Base-by-base conservation (phyloP, 345 rosid species). In the Pistacia integerrima region DNA sequence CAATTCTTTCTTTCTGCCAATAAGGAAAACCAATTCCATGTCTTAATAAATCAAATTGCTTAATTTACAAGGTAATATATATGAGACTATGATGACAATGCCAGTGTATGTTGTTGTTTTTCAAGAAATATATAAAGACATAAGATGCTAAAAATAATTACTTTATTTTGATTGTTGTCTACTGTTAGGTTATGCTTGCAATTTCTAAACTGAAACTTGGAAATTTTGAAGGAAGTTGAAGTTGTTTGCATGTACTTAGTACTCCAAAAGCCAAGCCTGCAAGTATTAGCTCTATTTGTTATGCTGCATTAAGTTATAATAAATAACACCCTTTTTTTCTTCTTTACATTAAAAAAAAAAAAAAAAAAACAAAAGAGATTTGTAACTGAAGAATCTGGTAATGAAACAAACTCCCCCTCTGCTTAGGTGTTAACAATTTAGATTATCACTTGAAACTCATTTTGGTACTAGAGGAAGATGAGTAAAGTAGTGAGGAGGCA, bases 401-500 rank as follows among this genome's bases (percentile, higher is more conserved):
- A 70, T 12, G 72, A 75, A 69, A 79, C 74, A 77, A 61, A 68
- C 77, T 79, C 71, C 69, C 72, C 72, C 66, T 62, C 72, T 62
- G 62, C 82, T 54, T 72, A 54, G 67, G 59, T 76, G n/a, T 30
- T 52, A 46, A 71, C 58, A 17, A 30, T 20, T 13, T 55, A n/a
- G 12, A 61, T 69, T 18, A 68, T 83, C 74, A 80, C 82, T 76
- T 84, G 69, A 86, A 85, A 2, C 83, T 81, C 57, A 51, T 49
- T 76, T 78, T 77, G 13, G 76, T 74, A 81, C 79, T 82, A 56
- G 82, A 77, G 2, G 87, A 86, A 63, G 93, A 88, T 57, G 92
- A 91, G 82, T 94, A 89, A 46, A 91, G 87, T 72, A 94, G 80
- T 18, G 97, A 92, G n/a, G 92, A 84, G n/a, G 90, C 97, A 25